phyloP scores from a whole-genome alignment of 2,329 filamentous ascomycete genomes.

The Botrytis elliptica region DNA sequence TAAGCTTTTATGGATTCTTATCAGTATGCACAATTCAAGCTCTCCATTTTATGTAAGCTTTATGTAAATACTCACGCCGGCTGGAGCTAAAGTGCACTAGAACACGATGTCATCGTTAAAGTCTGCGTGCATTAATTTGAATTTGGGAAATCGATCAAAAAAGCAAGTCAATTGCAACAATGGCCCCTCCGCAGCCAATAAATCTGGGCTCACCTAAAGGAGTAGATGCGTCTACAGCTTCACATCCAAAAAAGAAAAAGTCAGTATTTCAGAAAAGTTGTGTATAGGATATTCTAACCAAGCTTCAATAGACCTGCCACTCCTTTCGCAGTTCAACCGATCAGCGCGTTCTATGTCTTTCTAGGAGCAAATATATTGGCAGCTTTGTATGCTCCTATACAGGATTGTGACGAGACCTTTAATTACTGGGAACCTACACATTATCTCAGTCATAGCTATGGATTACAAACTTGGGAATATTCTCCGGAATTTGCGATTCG shows the following conservation, averaged over 20 bases:
- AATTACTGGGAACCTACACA: constrained; percentile 99
- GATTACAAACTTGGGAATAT: constrained; percentile 98
- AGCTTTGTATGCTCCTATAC: constrained; percentile 82
- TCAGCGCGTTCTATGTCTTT: constrained; percentile 78
- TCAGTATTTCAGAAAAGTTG: constrained; percentile 19
- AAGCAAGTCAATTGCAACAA: background rate
- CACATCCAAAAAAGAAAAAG: constrained; percentile 31
- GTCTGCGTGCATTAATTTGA: background rate
- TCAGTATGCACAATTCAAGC: background rate
- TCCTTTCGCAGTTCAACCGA: constrained; percentile 66
- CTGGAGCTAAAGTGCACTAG: background rate
- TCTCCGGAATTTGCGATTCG: constrained; percentile 92
- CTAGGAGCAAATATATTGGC: constrained; percentile 71
- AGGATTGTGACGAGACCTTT: constrained; percentile 98
- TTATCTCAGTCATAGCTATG: constrained; percentile 89
- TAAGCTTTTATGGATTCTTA: background rate
- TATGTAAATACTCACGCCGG: background rate
- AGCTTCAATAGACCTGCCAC: constrained; percentile 42
- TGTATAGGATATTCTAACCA: background rate
- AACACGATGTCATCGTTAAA: constrained; percentile 14
- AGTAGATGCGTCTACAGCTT: constrained; percentile 21
- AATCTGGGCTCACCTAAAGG: background rate
- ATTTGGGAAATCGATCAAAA: background rate
- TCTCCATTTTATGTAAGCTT: background rate
- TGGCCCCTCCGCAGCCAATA: constrained; percentile 6